Evolutionary conservation across 352 stramenopile species (phyloP).

Genomic region (Phytopythium litorale): DNA sequence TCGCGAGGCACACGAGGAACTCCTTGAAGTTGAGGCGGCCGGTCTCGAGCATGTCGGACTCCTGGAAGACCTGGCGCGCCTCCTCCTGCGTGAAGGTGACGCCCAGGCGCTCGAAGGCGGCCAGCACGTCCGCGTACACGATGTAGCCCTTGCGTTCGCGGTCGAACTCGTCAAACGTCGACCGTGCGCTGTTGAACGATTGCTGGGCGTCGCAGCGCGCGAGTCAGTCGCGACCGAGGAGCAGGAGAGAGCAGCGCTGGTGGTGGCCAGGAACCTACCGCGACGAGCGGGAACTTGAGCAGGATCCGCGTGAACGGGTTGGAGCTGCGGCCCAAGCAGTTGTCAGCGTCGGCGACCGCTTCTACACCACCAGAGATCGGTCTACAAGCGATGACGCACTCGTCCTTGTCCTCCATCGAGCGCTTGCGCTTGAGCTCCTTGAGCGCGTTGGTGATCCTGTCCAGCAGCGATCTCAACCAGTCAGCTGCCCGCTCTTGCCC

Average conservation of each 20-base stretch:
- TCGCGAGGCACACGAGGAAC: constrained; percentile 84
- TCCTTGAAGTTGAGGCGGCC: constrained; percentile 84
- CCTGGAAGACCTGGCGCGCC: constrained; percentile 68
- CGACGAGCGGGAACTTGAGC: constrained; percentile 70
- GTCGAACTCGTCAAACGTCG: constrained; percentile 65
- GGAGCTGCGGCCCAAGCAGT: constrained; percentile 1
- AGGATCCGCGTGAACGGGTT: constrained; percentile 79
- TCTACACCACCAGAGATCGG: background rate
- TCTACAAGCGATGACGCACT: constrained; percentile 24
- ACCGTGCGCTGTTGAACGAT: constrained; percentile 77
- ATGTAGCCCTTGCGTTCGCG: constrained; percentile 70
- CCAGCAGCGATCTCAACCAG: background rate
- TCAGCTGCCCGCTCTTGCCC: background rate
- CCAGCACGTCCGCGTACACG: constrained; percentile 64
- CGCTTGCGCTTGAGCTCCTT: constrained; percentile 67
- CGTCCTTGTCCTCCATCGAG: constrained; percentile 37
- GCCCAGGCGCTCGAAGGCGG: constrained; percentile 71
- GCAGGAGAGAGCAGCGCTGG: background rate
- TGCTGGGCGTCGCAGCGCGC: constrained; percentile 17
- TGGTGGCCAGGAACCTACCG: constrained; percentile 14
- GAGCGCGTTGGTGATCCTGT: constrained; percentile 76
- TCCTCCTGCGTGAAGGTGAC: constrained; percentile 72
- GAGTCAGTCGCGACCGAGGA: background rate
- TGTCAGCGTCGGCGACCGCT: background rate
- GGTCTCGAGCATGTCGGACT: constrained; percentile 83